phyloP scores from a whole-genome alignment of 1,284 basidiomycete species.

The Thelephora terrestris region DNA sequence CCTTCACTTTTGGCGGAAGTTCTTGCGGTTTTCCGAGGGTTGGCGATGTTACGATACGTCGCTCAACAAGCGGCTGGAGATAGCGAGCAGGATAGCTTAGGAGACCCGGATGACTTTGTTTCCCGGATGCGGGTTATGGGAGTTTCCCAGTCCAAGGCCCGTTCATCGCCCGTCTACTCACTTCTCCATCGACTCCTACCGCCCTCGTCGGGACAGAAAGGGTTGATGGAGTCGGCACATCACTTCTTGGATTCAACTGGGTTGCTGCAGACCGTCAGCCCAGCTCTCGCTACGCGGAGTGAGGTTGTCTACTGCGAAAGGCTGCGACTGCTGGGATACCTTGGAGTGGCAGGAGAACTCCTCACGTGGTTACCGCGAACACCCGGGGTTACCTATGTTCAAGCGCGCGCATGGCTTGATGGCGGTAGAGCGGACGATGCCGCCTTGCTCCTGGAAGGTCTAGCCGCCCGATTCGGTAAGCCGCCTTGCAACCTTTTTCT shows the following conservation, averaged over 20 bases:
- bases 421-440: constrained; percentile 72
- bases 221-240: constrained; percentile 51
- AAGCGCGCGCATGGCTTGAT: constrained; percentile 58
- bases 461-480: constrained; percentile 75
- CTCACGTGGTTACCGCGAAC: constrained; percentile 69
- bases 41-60: constrained; percentile 55
- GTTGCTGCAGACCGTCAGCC: constrained; percentile 53
- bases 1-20: constrained; percentile 58
- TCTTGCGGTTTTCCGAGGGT: constrained; percentile 67
- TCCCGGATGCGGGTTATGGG: constrained; percentile 61
- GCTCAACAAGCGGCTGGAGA: constrained; percentile 48
- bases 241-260: constrained; percentile 57
- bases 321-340: constrained; percentile 57
- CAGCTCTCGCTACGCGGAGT: constrained; percentile 49
- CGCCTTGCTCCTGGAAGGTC: constrained; percentile 55
- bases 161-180: constrained; percentile 50
- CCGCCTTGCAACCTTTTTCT: constrained; percentile 8
- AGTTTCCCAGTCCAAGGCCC: constrained; percentile 41
- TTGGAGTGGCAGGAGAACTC: constrained; percentile 51
- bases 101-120: constrained; percentile 50
- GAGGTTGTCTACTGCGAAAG: constrained; percentile 68
- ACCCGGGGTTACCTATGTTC: constrained; percentile 66
- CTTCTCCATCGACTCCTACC: constrained; percentile 61
- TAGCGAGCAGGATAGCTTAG: constrained; percentile 23
- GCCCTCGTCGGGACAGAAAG: constrained; percentile 32